Conservation (phyloP, 2,329 filamentous ascomycete genomes). For the Drechslerella coelobrocha region DNA sequence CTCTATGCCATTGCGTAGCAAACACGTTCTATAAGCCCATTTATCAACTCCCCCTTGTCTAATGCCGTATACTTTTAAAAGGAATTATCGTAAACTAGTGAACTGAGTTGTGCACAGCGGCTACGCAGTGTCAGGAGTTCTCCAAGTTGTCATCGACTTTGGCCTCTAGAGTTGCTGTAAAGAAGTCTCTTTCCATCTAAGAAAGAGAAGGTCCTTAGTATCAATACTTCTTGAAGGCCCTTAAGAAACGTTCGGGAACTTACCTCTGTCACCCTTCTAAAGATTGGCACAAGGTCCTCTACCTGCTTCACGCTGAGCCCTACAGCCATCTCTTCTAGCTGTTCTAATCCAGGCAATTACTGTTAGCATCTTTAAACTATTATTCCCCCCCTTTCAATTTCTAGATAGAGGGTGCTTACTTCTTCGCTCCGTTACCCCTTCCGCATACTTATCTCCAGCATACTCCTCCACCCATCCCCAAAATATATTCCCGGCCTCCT, state of each 20-base stretch:
- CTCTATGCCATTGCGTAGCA: too few species aligned
- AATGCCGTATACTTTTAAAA: too few species aligned
- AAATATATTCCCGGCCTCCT: slow-evolving; percentile 73
- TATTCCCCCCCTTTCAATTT: too few species aligned
- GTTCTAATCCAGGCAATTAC: slow-evolving; percentile 59
- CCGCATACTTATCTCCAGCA: slow-evolving; percentile 76
- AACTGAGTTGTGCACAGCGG: too few species aligned
- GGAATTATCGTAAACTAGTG: too few species aligned
- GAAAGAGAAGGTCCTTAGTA: too few species aligned
- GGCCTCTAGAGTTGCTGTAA: slow-evolving; percentile 24
- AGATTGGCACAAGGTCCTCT: slow-evolving; percentile 82
- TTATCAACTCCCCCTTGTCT: too few species aligned
- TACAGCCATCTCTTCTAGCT: slow-evolving; percentile 78
- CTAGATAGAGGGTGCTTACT: slow-evolving; percentile 55
- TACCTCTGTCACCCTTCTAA: slow-evolving; percentile 84
- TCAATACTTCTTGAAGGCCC: slow-evolving; percentile 20
- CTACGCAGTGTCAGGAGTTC: not conserved
- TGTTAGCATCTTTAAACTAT: too few species aligned
- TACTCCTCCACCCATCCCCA: slow-evolving; percentile 94
- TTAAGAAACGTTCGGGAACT: slow-evolving; percentile 54
- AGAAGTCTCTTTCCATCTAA: slow-evolving; percentile 45
- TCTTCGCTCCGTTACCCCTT: slow-evolving; percentile 73
- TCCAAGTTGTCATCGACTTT: not conserved
- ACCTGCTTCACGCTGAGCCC: slow-evolving; percentile 75
- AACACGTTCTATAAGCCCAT: too few species aligned